These are phyloP conservation scores for Suhomyces yuchorum DNA, from an alignment of 1,139 yeast genomes.

Conservation along the genomic window DNA sequence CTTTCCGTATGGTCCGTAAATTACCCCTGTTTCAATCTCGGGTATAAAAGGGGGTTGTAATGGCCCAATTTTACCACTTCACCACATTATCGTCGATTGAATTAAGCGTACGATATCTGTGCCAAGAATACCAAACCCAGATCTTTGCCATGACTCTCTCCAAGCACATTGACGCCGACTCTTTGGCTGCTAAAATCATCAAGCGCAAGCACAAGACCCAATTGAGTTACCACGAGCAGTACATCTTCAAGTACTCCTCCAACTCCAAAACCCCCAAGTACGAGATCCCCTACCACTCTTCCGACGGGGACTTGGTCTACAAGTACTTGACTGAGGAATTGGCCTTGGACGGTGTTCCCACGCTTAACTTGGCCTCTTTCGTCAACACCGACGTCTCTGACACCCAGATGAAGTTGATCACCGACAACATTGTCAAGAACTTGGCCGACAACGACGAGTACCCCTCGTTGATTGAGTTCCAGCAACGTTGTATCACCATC, in stretches of 20 bases:
- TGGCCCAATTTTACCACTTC: background rate
- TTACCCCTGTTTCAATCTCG: background rate
- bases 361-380: slow-evolving; percentile 82
- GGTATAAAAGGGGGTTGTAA: background rate
- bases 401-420: slow-evolving; percentile 47
- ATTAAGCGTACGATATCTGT: background rate
- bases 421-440: slow-evolving; percentile 79
- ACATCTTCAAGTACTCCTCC: slow-evolving; percentile 38
- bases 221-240: slow-evolving; percentile 32
- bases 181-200: slow-evolving; percentile 29
- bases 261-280: slow-evolving; percentile 47
- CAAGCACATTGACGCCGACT: slow-evolving; percentile 32
- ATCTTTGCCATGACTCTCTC: slow-evolving; percentile 27
- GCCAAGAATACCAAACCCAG: background rate
- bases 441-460: slow-evolving; percentile 93
- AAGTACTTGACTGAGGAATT: slow-evolving; percentile 71
- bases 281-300: slow-evolving; percentile 59
- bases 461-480: slow-evolving; percentile 80
- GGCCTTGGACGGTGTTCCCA: slow-evolving; percentile 81
- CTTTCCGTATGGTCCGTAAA: background rate
- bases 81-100: background rate
- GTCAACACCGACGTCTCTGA: slow-evolving; percentile 74
- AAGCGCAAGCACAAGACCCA: slow-evolving; percentile 22
- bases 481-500: slow-evolving; percentile 80
- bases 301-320: slow-evolving; percentile 56